Conservation (phyloP, 768 basidiomycete species). For the Holtermannia corniformis region DNA sequence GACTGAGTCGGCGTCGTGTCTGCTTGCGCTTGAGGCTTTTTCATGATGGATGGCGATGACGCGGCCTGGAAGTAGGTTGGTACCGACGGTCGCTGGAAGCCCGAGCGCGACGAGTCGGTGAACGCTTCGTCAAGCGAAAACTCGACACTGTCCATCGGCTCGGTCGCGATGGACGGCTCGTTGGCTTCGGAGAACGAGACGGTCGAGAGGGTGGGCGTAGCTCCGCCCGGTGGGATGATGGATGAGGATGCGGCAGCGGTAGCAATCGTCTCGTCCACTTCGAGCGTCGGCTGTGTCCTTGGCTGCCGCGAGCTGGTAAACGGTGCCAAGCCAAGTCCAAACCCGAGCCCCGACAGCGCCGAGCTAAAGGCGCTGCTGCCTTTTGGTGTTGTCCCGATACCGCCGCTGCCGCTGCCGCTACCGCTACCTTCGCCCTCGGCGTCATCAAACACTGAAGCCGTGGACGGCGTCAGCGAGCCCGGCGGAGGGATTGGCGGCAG, state of each 20-base stretch:
- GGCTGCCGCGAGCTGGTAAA: constrained; percentile 18
- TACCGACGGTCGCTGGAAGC: constrained; percentile 9
- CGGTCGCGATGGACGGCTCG: constrained; percentile 17
- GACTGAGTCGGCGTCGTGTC: neutral
- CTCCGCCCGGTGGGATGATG: constrained; percentile 11
- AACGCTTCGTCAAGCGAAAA: constrained; percentile 21
- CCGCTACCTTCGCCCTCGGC: constrained; percentile 3
- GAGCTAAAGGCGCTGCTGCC: constrained; percentile 17
- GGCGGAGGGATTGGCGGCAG: constrained; percentile 14
- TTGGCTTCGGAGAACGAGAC: constrained; percentile 28
- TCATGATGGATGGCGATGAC: neutral
- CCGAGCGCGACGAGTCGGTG: neutral
- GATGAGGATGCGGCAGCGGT: neutral
- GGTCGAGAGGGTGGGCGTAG: constrained; percentile 31
- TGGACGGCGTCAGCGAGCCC: constrained; percentile 10
- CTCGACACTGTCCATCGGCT: constrained; percentile 17
- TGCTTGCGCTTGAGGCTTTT: neutral
- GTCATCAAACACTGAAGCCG: constrained; percentile 10
- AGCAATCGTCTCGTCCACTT: constrained; percentile 10
- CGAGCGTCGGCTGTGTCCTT: constrained; percentile 18
- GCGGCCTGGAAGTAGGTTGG: constrained; percentile 1
- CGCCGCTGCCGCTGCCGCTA: neutral
- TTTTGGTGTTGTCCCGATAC: constrained; percentile 27
- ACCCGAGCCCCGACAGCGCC: constrained; percentile 19
- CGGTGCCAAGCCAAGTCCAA: constrained; percentile 18